phyloP scores from a whole-genome alignment of 441 rosid genomes.

The Adansonia rubrostipa region DNA sequence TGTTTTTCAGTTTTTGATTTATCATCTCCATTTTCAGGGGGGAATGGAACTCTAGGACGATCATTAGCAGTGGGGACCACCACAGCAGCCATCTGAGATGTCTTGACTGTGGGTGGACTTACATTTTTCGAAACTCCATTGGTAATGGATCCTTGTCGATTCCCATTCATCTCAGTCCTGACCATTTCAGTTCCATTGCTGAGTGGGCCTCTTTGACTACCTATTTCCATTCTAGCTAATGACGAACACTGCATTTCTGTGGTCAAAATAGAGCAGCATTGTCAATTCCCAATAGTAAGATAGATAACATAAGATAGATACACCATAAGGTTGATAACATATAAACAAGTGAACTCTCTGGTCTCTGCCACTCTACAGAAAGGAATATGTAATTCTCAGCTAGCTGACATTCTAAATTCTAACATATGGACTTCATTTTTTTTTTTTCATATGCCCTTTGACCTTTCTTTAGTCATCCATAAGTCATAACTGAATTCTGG shows the following conservation, averaged over 20 bases:
- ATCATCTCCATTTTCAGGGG: conserved; percentile 53
- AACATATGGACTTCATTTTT: neutral
- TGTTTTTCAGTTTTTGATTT: conserved; percentile 42
- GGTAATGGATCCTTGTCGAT: conserved; percentile 46
- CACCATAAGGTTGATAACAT: neutral
- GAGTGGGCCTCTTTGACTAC: conserved; percentile 41
- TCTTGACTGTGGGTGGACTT: conserved; percentile 39
- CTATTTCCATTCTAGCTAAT: conserved; percentile 63
- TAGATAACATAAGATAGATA: neutral
- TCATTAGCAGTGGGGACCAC: conserved; percentile 35
- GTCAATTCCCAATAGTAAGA: conserved; percentile 16
- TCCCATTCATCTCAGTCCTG: conserved; percentile 47
- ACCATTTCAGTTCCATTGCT: conserved; percentile 44
- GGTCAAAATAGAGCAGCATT: conserved; percentile 21
- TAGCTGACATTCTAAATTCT: conserved; percentile 6
- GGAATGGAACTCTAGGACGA: conserved; percentile 40
- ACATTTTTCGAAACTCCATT: conserved; percentile 49
- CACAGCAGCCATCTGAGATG: conserved; percentile 37
- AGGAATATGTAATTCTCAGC: neutral
- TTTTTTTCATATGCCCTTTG: no score
- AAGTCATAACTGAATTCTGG: neutral
- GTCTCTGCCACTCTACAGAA: neutral
- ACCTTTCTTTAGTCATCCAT: neutral
- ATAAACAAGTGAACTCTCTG: neutral
- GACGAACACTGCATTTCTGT: conserved; percentile 73